Evolutionary conservation across 1,284 basidiomycete genomes (phyloP).

Genomic region (Flammula alnicola): DNA sequence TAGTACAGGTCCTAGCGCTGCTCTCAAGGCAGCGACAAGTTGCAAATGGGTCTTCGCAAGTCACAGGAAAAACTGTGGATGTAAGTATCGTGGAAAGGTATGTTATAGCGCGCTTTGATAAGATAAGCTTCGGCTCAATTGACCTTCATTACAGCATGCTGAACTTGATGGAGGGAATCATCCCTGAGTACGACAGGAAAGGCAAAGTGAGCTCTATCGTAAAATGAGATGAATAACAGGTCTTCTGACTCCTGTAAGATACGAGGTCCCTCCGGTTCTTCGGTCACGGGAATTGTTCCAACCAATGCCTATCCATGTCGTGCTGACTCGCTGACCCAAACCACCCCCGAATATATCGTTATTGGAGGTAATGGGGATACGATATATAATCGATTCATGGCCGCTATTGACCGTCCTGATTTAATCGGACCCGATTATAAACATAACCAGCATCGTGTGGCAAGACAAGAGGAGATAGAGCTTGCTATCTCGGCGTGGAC

Average conservation of each 20-base stretch:
- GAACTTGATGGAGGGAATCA: constrained; percentile 76
- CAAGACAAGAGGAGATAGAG: constrained; percentile 63
- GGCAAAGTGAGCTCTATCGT: constrained; percentile 49
- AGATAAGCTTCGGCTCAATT: neutral
- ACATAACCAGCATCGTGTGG: constrained; percentile 68
- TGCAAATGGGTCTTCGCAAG: constrained; percentile 31
- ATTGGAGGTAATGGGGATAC: constrained; percentile 75
- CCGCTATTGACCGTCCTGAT: constrained; percentile 58
- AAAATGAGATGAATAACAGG: neutral
- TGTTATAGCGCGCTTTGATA: neutral
- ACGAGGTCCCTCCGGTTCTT: constrained; percentile 73
- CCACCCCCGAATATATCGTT: constrained; percentile 58
- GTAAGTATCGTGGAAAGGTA: constrained; percentile 76
- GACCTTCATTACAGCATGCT: constrained; percentile 53
- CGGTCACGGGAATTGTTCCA: constrained; percentile 73
- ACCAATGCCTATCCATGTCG: constrained; percentile 73
- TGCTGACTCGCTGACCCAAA: constrained; percentile 45
- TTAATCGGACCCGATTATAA: constrained; percentile 57
- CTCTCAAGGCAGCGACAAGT: constrained; percentile 52
- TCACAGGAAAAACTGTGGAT: constrained; percentile 63
- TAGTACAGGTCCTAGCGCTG: constrained; percentile 79
- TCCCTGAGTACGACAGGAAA: constrained; percentile 76
- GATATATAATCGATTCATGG: constrained; percentile 70
- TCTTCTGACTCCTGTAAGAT: constrained; percentile 40
- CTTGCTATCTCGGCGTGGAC: constrained; percentile 66